phyloP scores from a whole-genome alignment of 768 basidiomycete genomes.

The Clitopilus passeckerianus region DNA sequence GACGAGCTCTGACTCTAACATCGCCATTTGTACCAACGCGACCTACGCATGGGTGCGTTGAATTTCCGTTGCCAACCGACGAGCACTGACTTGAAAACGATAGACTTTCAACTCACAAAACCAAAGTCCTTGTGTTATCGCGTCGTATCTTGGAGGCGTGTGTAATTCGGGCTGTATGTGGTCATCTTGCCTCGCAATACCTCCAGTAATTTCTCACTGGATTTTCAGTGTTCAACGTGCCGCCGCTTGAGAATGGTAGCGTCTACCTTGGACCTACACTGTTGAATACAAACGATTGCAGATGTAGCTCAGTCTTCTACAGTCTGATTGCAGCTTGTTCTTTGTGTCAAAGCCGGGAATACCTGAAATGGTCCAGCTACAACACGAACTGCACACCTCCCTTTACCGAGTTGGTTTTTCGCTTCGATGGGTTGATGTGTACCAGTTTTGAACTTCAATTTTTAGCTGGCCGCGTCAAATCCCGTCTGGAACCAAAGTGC shows the following conservation, averaged over 20 bases:
- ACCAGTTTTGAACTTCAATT: background rate
- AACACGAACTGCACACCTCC: slow-evolving; percentile 38
- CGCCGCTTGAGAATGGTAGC: slow-evolving; percentile 19
- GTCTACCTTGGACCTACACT: slow-evolving; percentile 33
- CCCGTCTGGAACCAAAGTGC: slow-evolving; percentile 37
- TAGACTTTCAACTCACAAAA: slow-evolving; percentile 33
- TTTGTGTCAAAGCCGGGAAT: slow-evolving; percentile 35
- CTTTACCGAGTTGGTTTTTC: slow-evolving; percentile 21
- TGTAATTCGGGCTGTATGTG: slow-evolving; percentile 32
- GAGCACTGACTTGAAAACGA: background rate
- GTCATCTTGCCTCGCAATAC: background rate
- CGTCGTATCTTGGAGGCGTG: slow-evolving; percentile 32
- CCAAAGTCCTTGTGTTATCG: slow-evolving; percentile 42
- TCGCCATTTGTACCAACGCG: slow-evolving; percentile 11
- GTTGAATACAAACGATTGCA: slow-evolving; percentile 32
- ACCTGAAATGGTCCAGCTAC: slow-evolving; percentile 31
- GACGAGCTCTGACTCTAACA: background rate
- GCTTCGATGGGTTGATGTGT: background rate
- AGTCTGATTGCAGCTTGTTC: slow-evolving; percentile 49
- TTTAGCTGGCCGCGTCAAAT: slow-evolving; percentile 30
- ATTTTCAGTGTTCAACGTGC: slow-evolving; percentile 28
- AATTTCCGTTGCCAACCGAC: background rate
- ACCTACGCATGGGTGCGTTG: slow-evolving; percentile 5
- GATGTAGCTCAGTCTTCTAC: slow-evolving; percentile 49
- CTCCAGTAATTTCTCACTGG: background rate